Conservation (phyloP, 768 basidiomycete species). For the Phanerochaete sordida region DNA sequence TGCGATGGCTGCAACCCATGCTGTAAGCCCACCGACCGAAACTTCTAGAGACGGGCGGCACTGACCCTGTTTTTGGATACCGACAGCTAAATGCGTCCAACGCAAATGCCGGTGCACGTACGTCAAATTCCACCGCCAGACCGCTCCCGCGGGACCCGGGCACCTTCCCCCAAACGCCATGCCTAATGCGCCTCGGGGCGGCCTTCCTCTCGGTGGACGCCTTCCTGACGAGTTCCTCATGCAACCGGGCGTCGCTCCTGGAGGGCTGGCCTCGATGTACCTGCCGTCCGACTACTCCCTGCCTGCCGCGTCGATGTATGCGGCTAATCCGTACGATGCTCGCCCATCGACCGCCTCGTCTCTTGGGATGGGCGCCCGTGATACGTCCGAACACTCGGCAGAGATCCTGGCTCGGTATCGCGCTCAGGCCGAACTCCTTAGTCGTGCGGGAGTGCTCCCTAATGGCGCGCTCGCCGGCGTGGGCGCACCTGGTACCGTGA, state of each 20-base stretch:
- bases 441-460: conserved; percentile 29
- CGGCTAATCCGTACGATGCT: conserved; percentile 1
- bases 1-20: conserved; percentile 83
- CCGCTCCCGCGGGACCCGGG: conserved; percentile 73
- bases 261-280: conserved; percentile 27
- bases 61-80: neutral
- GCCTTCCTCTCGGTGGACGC: conserved; percentile 15
- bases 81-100: conserved; percentile 66
- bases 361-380: conserved; percentile 5
- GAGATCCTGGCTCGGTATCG: conserved; percentile 49
- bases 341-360: neutral
- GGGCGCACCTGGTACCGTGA: neutral
- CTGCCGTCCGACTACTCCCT: conserved; percentile 20
- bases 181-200: conserved; percentile 11
- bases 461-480: conserved; percentile 1
- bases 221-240: conserved; percentile 43
- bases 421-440: conserved; percentile 41
- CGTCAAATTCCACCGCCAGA: conserved; percentile 81
- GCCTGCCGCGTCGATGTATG: conserved; percentile 30
- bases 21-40: conserved; percentile 39
- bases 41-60: neutral
- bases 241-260: conserved; percentile 29
- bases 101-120: conserved; percentile 75
- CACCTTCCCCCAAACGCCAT: conserved; percentile 42
- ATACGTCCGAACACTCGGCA: conserved; percentile 11